A percentile compares a stretch with the other conserved stretches of the same genome.
phyloP scores from a whole-genome alignment of 1,284 basidiomycete species.

The Cutaneotrichosporon cavernicola region DNA sequence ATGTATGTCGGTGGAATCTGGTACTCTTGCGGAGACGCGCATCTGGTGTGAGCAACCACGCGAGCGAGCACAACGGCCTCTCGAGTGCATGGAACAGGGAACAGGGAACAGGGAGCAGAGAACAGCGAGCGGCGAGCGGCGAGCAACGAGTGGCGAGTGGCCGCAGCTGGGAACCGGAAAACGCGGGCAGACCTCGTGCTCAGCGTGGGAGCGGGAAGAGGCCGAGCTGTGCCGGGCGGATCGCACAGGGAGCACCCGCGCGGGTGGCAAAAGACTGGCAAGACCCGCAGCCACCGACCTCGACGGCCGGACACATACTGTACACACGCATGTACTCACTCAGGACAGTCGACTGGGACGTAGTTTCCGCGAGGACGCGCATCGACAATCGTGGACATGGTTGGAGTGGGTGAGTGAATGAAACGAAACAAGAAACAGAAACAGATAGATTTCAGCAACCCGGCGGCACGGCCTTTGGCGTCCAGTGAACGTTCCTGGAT shows the following conservation, averaged over 20 bases:
- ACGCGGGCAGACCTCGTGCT: no score
- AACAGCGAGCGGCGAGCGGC: neutral
- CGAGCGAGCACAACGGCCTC: neutral
- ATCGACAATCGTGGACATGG: slow-evolving; percentile 52
- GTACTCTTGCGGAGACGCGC: slow-evolving; percentile 69
- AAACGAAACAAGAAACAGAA: no score
- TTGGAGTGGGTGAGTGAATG: slow-evolving; percentile 3
- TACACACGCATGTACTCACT: slow-evolving; percentile 27
- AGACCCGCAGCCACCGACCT: neutral
- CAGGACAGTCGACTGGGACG: slow-evolving; percentile 50
- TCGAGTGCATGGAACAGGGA: neutral
- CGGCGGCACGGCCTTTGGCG: no score
- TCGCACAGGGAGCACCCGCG: neutral
- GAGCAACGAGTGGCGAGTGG: no score
- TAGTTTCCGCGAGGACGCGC: slow-evolving; percentile 47
- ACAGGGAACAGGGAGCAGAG: neutral
- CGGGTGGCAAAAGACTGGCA: neutral
- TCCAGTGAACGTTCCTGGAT: neutral
- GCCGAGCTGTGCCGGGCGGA: neutral
- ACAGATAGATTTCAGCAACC: neutral
- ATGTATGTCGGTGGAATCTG: slow-evolving; percentile 65
- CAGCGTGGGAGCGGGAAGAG: no score
- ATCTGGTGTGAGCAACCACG: slow-evolving; percentile 46
- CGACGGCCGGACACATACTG: neutral
- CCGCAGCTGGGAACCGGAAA: neutral